phyloP scores from a whole-genome alignment of 1,284 basidiomycete genomes.

The Paramarasmius palmivorus region DNA sequence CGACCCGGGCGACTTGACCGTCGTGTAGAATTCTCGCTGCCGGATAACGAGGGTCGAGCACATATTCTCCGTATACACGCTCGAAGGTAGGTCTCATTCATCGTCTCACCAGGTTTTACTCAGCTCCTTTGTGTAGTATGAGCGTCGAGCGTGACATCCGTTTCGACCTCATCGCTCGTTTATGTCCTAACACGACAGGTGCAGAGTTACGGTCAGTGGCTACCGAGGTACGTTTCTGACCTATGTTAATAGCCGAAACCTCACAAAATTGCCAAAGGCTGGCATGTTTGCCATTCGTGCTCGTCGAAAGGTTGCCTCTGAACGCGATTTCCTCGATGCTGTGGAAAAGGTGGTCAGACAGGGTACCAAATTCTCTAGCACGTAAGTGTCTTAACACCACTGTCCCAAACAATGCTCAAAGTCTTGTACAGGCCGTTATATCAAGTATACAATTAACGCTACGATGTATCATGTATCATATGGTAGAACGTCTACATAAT shows the following conservation, averaged over 20 bases:
- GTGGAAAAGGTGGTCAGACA: conserved; percentile 99
- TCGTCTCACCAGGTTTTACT: conserved; percentile 5
- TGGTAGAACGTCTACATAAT: too few species aligned
- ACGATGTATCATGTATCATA: conserved; percentile 10
- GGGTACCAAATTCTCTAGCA: conserved; percentile 93
- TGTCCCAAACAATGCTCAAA: too few species aligned
- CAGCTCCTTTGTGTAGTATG: conserved; percentile 64
- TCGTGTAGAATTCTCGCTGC: conserved; percentile 93
- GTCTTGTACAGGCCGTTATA: conserved; percentile 68
- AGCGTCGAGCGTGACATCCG: conserved; percentile 96
- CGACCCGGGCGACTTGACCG: conserved; percentile 96
- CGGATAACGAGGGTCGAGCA: conserved; percentile 95
- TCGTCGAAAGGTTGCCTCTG: conserved; percentile 94
- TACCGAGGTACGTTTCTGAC: conserved; percentile 70
- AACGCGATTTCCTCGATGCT: conserved; percentile 96
- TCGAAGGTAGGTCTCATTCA: conserved; percentile 62
- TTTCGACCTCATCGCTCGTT: conserved; percentile 94
- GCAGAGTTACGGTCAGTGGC: conserved; percentile 96
- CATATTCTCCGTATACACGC: conserved; percentile 98
- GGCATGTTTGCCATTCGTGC: conserved; percentile 99
- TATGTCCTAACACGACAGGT: conserved; percentile 98
- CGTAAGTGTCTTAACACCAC: conserved; percentile 48
- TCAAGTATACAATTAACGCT: conserved; percentile 70
- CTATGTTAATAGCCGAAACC: conserved; percentile 4
- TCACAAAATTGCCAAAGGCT: conserved; percentile 57